These are phyloP conservation scores for Huntiella omanensis DNA, from an alignment of 2,329 filamentous ascomycete genomes.

Conservation along the genomic window DNA sequence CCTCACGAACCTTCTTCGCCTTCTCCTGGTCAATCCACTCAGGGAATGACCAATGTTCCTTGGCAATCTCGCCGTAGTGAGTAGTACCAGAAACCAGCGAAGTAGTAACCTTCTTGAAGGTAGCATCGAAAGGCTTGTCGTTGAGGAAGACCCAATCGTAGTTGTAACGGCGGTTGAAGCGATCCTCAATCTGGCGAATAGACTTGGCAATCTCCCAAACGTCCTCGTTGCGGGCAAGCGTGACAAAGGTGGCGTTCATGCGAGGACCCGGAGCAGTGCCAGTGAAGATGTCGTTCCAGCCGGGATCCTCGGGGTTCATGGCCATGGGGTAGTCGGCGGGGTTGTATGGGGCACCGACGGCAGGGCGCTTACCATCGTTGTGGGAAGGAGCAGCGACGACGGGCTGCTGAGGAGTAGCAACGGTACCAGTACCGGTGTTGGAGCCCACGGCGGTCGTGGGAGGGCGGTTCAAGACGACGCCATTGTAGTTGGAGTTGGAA, in stretches of 20 bases:
- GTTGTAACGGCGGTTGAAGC: conserved; percentile 91
- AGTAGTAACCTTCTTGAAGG: conserved; percentile 80
- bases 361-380: conserved; percentile 13
- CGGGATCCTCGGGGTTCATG: conserved; percentile 31
- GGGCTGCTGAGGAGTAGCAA: conserved; percentile 11
- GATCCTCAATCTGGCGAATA: conserved; percentile 90
- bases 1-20: conserved; percentile 73
- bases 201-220: conserved; percentile 94
- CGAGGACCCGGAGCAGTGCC: conserved; percentile 45
- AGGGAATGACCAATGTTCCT: conserved; percentile 95
- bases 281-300: conserved; percentile 31
- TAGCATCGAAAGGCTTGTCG: conserved; percentile 80
- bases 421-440: conserved; percentile 14
- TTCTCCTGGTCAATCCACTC: conserved; percentile 90
- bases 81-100: conserved; percentile 85
- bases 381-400: conserved; percentile 6
- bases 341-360: conserved; percentile 18
- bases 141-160: conserved; percentile 99
- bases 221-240: conserved; percentile 79
- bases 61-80: conserved; percentile 72
- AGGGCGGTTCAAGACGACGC: conserved; percentile 14
- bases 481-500: conserved; percentile 35
- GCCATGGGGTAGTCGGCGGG: conserved; percentile 29
- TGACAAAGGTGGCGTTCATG: conserved; percentile 96
- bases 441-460: no score